Conservation (phyloP, 2,329 filamentous ascomycete species). For the Xylariaceae sp. region DNA sequence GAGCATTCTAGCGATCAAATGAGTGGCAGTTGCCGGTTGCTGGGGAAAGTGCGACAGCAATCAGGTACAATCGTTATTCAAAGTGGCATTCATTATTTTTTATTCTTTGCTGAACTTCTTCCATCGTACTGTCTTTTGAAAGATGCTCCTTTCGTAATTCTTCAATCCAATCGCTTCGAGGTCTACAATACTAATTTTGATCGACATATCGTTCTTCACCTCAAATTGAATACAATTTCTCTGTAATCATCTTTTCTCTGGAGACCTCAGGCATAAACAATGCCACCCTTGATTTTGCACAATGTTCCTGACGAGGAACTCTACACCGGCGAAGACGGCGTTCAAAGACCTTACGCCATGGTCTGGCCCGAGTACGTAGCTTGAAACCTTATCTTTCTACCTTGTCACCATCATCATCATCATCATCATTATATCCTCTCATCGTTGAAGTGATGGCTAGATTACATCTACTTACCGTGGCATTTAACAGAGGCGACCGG, state of each 20-base stretch:
- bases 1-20: too few species aligned
- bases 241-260: not conserved
- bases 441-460: too few species aligned
- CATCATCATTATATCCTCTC: not conserved
- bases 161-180: not conserved
- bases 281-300: constrained; percentile 71
- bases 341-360: constrained; percentile 71
- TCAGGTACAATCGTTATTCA: not conserved
- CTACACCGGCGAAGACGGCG: constrained; percentile 69
- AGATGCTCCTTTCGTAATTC: not conserved
- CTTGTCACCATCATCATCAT: not conserved
- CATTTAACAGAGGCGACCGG: constrained; percentile 56
- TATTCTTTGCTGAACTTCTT: not conserved
- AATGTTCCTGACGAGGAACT: constrained; percentile 73
- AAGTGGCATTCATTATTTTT: constrained; percentile 13
- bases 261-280: constrained; percentile 43
- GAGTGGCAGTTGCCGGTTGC: constrained; percentile 8
- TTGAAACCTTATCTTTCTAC: not conserved
- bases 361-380: constrained; percentile 65
- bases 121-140: not conserved
- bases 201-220: not conserved
- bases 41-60: constrained; percentile 2
- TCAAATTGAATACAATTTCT: not conserved
- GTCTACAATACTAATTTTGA: not conserved
- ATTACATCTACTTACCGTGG: constrained; percentile 24